These are phyloP conservation scores for Aristolochia fimbriata DNA, from an alignment of 164 flowering plant species.

Conservation along the genomic window DNA sequence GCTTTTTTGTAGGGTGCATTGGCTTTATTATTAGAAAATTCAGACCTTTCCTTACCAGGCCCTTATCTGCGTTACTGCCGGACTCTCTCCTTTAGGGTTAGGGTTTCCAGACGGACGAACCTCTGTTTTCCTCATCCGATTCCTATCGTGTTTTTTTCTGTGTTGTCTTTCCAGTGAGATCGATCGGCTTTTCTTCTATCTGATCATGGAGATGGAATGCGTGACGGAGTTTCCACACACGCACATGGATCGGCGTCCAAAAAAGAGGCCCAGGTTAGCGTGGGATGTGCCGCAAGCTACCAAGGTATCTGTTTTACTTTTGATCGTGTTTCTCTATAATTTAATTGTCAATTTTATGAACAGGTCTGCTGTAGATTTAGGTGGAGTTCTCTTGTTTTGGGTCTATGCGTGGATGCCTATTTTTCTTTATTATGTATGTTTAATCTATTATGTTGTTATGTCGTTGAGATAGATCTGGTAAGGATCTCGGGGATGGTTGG, in stretches of 20 bases:
- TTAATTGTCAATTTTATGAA: background rate
- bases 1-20: background rate
- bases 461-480: no score
- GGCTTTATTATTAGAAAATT: background rate
- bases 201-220: constrained; percentile 31
- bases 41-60: background rate
- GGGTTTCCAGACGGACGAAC: background rate
- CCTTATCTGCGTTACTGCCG: background rate
- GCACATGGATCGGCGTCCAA: constrained; percentile 58
- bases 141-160: background rate
- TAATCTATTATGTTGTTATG: background rate
- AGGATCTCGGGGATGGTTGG: no score
- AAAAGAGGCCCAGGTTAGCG: constrained; percentile 52
- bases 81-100: constrained; percentile 14
- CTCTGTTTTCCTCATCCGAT: background rate
- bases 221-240: constrained; percentile 26
- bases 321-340: background rate
- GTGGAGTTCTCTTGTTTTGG: no score
- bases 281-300: constrained; percentile 38
- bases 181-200: background rate
- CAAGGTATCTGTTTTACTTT: constrained; percentile 26
- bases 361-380: background rate
- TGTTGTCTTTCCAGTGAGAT: background rate
- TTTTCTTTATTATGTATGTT: background rate
- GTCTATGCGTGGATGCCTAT: no score